Conservation (phyloP, 2,329 filamentous ascomycete species). For the Colletotrichum shisoi region DNA sequence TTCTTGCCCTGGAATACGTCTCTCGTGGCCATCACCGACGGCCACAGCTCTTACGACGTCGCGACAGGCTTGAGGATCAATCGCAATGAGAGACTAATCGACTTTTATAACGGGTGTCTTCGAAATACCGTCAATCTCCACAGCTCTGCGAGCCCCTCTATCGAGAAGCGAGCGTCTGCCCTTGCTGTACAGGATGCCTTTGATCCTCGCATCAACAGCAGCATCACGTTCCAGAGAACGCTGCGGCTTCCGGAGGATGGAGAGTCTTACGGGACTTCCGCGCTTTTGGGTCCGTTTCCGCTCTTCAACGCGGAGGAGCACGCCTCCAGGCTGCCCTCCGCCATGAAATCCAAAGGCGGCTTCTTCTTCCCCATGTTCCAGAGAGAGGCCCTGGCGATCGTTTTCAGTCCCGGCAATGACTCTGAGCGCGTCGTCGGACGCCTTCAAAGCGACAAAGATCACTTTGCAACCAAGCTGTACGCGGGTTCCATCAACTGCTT, state of each 20-base stretch:
- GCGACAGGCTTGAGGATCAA: too few species aligned
- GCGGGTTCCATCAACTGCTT: slow-evolving; percentile 17
- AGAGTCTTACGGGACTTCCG: background rate
- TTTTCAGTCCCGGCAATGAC: too few species aligned
- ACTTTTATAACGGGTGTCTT: background rate
- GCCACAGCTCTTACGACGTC: too few species aligned
- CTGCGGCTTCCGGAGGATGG: slow-evolving; percentile 15
- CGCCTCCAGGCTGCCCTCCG: background rate
- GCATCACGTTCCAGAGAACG: slow-evolving; percentile 10
- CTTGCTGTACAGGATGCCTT: background rate
- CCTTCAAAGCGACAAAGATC: background rate
- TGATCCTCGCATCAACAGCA: background rate
- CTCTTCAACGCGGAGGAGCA: slow-evolving; percentile 2
- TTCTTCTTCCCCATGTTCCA: too few species aligned
- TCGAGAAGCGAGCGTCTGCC: background rate
- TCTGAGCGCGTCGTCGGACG: too few species aligned
- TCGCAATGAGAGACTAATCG: too few species aligned
- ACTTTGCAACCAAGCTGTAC: slow-evolving; percentile 11
- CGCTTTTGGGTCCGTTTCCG: slow-evolving; percentile 7
- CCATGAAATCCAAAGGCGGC: too few species aligned
- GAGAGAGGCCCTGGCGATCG: too few species aligned
- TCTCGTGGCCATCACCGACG: slow-evolving; percentile 4
- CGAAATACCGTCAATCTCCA: background rate
- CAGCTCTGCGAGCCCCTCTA: background rate
- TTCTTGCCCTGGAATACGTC: slow-evolving; percentile 9